A percentile compares a stretch with the other conserved stretches of the same genome.
phyloP scores from a whole-genome alignment of 2,329 filamentous ascomycete genomes.

The Aspergillus ibericus region DNA sequence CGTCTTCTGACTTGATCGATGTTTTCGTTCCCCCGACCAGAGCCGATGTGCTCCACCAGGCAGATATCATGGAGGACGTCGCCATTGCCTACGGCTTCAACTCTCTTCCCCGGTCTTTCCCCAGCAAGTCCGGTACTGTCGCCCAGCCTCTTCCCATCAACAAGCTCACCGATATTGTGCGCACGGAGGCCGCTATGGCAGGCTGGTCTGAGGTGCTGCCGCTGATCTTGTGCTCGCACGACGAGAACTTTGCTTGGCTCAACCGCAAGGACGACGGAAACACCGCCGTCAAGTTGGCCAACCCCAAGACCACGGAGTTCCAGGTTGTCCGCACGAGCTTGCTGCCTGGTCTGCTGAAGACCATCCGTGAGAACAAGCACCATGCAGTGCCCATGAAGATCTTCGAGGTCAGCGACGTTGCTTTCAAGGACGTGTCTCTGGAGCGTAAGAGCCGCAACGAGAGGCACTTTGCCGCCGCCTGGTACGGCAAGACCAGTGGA shows the following conservation, averaged over 20 bases:
- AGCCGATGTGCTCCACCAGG: constrained; percentile 92
- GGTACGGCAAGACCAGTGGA: constrained; percentile 89
- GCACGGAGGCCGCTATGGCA: constrained; percentile 84
- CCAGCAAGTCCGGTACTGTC: constrained; percentile 80
- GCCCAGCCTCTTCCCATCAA: constrained; percentile 87
- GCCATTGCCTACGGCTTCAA: constrained; percentile 98
- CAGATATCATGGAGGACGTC: constrained; percentile 98
- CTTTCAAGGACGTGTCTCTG: constrained; percentile 77
- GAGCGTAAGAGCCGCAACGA: constrained; percentile 92
- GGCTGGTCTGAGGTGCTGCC: constrained; percentile 97
- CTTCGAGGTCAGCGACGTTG: constrained; percentile 88
- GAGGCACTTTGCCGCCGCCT: constrained; percentile 92
- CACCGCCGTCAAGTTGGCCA: constrained; percentile 80
- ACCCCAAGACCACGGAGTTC: constrained; percentile 91
- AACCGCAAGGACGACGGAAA: constrained; percentile 85
- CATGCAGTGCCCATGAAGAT: constrained; percentile 87
- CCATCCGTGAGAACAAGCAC: constrained; percentile 87
- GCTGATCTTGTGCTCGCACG: constrained; percentile 92
- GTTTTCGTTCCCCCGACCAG: constrained; percentile 84
- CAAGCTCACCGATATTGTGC: constrained; percentile 90
- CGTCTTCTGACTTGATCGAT: constrained; percentile 70
- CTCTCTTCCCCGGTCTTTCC: constrained; percentile 82
- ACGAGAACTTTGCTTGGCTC: constrained; percentile 96
- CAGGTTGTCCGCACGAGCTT: constrained; percentile 88
- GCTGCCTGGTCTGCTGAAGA: constrained; percentile 86